Base-by-base conservation (phyloP, 2,329 filamentous ascomycete genomes). In the Dothistroma pini region DNA sequence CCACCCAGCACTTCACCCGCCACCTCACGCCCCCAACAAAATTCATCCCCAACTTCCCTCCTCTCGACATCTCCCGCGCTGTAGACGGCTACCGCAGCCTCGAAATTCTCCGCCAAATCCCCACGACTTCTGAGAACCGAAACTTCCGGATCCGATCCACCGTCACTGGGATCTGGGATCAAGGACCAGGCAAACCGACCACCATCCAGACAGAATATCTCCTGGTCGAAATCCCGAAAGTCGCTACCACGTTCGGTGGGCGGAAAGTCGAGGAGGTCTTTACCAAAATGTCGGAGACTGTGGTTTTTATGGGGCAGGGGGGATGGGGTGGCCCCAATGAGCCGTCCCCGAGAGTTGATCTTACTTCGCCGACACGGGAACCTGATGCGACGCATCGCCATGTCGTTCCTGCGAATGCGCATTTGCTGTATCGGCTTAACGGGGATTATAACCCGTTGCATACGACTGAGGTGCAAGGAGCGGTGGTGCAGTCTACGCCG, bases 381-480 rank as follows among this genome's bases (percentile, higher is more conserved):
- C 44, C 44, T n/a, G 44, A 48, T 3, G 34, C 10, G 14, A 56
- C 31, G 8, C n/a, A 44, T 10, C 14, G 2, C 38, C 61, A 63
- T 29, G 32, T 44, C 14, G 51, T 64, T 21, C 49, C 79, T 58
- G 86, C 92, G 78, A 89, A 89, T 4, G 86, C 90, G 11, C 84
- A 90, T 66, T 79, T 61, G n/a, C 79, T 95, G 58, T 95, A 95
- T 77, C 84, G 83, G 77, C 83, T 96, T 56, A 96, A 96, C 70
- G 92, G 92, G 67, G 92, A 96, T 79, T 96, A 96, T 78, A 96
- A 96, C 80, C 92, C 92, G 38, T 86, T 96, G 38, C 92, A 96
- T 74, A 91, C 91, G 4, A 90, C 89, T n/a, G 91, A 91, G n/a
- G 90, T 61, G 19, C 14, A 91, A 76, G 53, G 56, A 22, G 91